Conservation (phyloP, 345 rosid genomes). For the Gynandropsis gynandra region DNA sequence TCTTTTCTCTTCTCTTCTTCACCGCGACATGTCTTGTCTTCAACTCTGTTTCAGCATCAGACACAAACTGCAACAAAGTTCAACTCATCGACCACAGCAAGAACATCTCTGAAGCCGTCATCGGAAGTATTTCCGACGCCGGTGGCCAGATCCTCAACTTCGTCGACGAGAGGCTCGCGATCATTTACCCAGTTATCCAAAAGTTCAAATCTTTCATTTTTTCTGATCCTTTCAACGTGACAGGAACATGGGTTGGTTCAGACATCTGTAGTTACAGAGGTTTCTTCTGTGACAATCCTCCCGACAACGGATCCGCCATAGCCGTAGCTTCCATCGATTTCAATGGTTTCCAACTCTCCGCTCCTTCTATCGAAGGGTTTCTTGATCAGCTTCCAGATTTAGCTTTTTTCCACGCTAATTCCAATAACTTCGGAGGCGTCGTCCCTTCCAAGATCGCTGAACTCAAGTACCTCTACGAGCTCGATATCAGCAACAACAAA, state of each 20-base stretch:
- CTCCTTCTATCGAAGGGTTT: slow-evolving; percentile 69
- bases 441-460: slow-evolving; percentile 47
- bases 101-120: slow-evolving; percentile 9
- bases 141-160: slow-evolving; percentile 30
- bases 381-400: slow-evolving; percentile 66
- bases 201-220: slow-evolving; percentile 60
- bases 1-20: slow-evolving; percentile 16
- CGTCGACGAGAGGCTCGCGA: slow-evolving; percentile 59
- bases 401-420: slow-evolving; percentile 83
- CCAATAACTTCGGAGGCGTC: slow-evolving; percentile 62
- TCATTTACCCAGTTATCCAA: slow-evolving; percentile 69
- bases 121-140: slow-evolving; percentile 12
- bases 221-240: slow-evolving; percentile 61
- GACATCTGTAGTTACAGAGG: slow-evolving; percentile 76
- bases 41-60: slow-evolving; percentile 1
- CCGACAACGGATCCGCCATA: slow-evolving; percentile 61
- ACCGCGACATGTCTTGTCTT: neutral
- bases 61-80: neutral
- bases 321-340: slow-evolving; percentile 80
- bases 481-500: slow-evolving; percentile 72
- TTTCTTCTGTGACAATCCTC: slow-evolving; percentile 74
- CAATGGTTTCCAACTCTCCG: slow-evolving; percentile 72
- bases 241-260: slow-evolving; percentile 65
- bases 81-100: slow-evolving; percentile 19
- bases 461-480: slow-evolving; percentile 73